Evolutionary conservation across 352 stramenopile genomes (phyloP), one percentile per base, ranked within the genome.

Genomic region (Pythium sukuiense): DNA sequence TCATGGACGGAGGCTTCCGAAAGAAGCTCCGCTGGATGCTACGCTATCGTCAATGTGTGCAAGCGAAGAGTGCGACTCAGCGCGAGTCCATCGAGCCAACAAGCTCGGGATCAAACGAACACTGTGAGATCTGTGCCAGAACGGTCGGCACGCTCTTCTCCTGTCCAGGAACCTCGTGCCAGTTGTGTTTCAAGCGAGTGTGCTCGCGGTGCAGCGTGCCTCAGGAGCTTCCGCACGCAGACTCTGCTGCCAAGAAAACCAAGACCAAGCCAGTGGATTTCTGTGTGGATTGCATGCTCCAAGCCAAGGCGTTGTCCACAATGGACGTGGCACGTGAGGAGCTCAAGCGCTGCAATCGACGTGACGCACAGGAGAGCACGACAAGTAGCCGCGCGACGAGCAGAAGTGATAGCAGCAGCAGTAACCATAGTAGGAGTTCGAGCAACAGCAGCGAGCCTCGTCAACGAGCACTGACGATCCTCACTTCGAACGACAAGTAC

Each of bases 71-170:
- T 24, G 5, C 46, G 9, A 33, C 24, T 5, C 5, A 16, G 6
- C 7, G 12, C 11, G 43, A 35, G 1, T 46, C 30, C 0, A 37
- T 49, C 29, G 41, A 55, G 11, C 41, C 41, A 3, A 30, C 27
- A 1, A 14, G 26, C 12, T 62, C 56, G 1, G 39, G 45, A 8
- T 4, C 7, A 8, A 27, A 18, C 11, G 30, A 27, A 6, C 3
- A 26, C 2, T 63, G 57, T 24, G 57, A 63, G 29, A 8, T 63
- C 5, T 63, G 57, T 30, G 6, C 9, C 18, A 27, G 45, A 3
- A 24, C 43, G 2, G 30, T 27, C 4, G 30, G 13, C 11, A 3
- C 0, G 20, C n/a, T 55, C 4, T 63, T 63, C 35, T 20, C 29
- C 4, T 11, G 43, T 3, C 0, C 18, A 1, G 43, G 29, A 12